Base-by-base conservation (phyloP, 371 early-diverging fungal genomes). In the Umbelopsis sp. region DNA sequence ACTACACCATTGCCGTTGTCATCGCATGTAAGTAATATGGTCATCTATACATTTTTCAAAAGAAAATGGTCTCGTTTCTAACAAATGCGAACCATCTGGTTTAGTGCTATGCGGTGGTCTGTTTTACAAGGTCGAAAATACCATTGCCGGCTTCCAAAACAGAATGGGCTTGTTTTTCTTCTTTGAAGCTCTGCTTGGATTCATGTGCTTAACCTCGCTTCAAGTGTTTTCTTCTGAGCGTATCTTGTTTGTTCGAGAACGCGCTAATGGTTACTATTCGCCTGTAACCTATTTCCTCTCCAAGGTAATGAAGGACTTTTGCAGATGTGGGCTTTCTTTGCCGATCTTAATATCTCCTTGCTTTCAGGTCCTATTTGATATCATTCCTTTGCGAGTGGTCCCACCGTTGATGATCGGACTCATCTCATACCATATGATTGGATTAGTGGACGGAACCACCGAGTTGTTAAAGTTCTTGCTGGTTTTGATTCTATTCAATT, bases 401-500 rank as follows among this genome's bases (percentile, higher is more conserved):
- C 98, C 98, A 10, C 92, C 96, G 1, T 66, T 96, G 37, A 80
- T 95, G 74, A 89, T 95, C 84, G 93, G 93, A 0, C 74, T 91
- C n/a, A 94, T 96, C 57, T 83, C 91, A 3, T 97, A 94, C 79
- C 90, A 83, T 44, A 94, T 97, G 96, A 91, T 95, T 9, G 96
- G 96, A 0, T 80, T 94, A 7, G 88, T 91, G 0, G 79, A 86
- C n/a, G 90, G 86, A 0, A 82, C 84, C 22, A 70, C 71, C 20
- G 86, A 90, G 50, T 94, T 93, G 79, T 72, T 88, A 62, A 92
- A 93, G 73, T 97, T 95, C 77, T 72, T 96, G 32, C 75, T 93
- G n/a, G 91, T 93, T 0, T 75, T 97, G n/a, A 85, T 94, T 1
- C 73, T 96, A 20, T 97, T 97, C 78, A 92, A 95, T 72, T 74